A percentile compares a stretch with the other conserved stretches of the same genome.
phyloP scores from a whole-genome alignment of 2,329 filamentous ascomycete species.

The Pochonia chlamydosporia region DNA sequence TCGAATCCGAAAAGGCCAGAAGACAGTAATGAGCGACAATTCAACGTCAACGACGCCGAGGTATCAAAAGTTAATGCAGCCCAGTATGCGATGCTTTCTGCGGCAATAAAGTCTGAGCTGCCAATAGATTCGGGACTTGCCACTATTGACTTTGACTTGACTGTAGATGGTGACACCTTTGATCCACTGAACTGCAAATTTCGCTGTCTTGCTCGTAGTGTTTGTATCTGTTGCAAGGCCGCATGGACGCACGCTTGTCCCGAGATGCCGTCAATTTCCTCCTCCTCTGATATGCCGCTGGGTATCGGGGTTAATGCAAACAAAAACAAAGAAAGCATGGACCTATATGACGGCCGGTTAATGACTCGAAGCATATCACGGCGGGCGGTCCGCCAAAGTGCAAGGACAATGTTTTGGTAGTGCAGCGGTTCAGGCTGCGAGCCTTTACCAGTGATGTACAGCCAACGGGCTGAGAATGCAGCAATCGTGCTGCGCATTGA shows the following conservation, averaged over 20 bases:
- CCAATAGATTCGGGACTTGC: constrained; percentile 20
- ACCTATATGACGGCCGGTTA: constrained; percentile 34
- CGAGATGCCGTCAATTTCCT: constrained; percentile 32
- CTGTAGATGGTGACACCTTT: constrained; percentile 25
- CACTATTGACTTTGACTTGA: constrained; percentile 13
- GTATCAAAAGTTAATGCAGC: constrained; percentile 36
- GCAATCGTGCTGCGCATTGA: constrained; percentile 21
- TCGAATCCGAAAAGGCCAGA: constrained; percentile 30
- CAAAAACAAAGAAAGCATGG: constrained; percentile 32
- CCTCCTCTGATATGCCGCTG: constrained; percentile 31
- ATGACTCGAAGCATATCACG: constrained; percentile 33
- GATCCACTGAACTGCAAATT: constrained; percentile 34
- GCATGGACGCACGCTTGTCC: constrained; percentile 34
- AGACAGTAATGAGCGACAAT: constrained; percentile 31
- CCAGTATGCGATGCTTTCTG: constrained; percentile 35
- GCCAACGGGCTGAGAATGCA: constrained; percentile 24
- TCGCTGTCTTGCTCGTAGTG: constrained; percentile 29
- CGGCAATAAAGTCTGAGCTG: constrained; percentile 26
- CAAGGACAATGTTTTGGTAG: constrained; percentile 14
- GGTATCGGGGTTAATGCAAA: constrained; percentile 36
- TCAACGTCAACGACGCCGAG: constrained; percentile 33
- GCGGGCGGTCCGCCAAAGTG: constrained; percentile 28
- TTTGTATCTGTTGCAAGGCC: constrained; percentile 34
- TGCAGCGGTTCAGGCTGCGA: constrained; percentile 4
- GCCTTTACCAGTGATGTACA: constrained; percentile 16